Percentiles rank a stretch among this genome's conserved stretches.
These are phyloP conservation scores for Brettanomyces sp. DNA, from an alignment of 805 yeast species.

Conservation along the genomic window DNA sequence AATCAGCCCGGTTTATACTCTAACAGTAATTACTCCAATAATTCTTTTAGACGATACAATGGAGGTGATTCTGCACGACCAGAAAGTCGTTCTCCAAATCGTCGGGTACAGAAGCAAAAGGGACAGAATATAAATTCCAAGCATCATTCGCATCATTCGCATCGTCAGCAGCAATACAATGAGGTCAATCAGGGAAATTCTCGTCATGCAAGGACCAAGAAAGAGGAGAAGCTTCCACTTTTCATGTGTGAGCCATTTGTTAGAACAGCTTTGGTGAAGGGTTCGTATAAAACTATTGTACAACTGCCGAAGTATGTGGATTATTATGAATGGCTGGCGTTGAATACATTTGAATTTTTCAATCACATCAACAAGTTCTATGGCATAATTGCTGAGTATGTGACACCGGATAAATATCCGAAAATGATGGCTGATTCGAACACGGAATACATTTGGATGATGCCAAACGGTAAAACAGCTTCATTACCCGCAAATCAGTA, in stretches of 20 bases:
- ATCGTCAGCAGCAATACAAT: slow-evolving; percentile 23
- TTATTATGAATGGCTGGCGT: slow-evolving; percentile 90
- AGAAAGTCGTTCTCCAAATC: no score
- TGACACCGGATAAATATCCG: slow-evolving; percentile 82
- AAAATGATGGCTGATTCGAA: slow-evolving; percentile 95
- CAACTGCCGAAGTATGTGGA: slow-evolving; percentile 94
- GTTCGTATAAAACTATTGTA: slow-evolving; percentile 92
- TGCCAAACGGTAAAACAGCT: slow-evolving; percentile 60
- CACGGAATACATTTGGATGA: slow-evolving; percentile 83
- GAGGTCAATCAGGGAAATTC: neutral
- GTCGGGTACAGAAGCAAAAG: slow-evolving; percentile 2
- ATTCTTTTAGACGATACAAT: slow-evolving; percentile 33
- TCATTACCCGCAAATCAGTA: slow-evolving; percentile 89
- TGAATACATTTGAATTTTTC: slow-evolving; percentile 83
- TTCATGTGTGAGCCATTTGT: slow-evolving; percentile 90
- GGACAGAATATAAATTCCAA: slow-evolving; percentile 17
- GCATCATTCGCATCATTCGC: slow-evolving; percentile 11
- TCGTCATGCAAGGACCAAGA: slow-evolving; percentile 9
- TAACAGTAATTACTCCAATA: slow-evolving; percentile 26
- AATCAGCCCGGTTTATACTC: slow-evolving; percentile 20
- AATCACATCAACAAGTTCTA: slow-evolving; percentile 80
- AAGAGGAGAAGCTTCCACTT: slow-evolving; percentile 35
- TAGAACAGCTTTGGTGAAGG: slow-evolving; percentile 89
- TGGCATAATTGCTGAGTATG: slow-evolving; percentile 83
- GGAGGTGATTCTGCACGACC: no score